phyloP scores from a whole-genome alignment of 2,329 filamentous ascomycete genomes.

The Akanthomyces dipterigenus region DNA sequence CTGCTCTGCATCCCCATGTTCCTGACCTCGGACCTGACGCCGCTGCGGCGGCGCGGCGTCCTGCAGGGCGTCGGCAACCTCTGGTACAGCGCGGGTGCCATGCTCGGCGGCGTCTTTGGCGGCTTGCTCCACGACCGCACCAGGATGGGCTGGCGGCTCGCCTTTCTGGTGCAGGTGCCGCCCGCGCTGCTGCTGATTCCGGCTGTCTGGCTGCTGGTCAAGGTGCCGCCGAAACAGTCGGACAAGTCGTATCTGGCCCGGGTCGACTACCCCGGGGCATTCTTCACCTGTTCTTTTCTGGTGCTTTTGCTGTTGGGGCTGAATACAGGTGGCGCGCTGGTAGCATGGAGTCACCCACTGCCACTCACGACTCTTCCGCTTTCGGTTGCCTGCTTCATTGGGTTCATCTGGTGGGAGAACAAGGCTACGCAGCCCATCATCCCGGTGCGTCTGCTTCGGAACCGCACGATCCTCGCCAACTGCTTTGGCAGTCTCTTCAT shows the following conservation, averaged over 20 bases:
- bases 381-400: conserved; percentile 51
- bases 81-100: background rate
- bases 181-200: background rate
- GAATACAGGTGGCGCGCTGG: conserved; percentile 74
- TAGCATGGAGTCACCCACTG: conserved; percentile 76
- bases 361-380: conserved; percentile 65
- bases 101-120: background rate
- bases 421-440: conserved; percentile 71
- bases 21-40: background rate
- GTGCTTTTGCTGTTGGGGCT: conserved; percentile 70
- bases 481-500: conserved; percentile 71
- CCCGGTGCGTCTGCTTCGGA: conserved; percentile 67
- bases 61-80: background rate
- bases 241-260: conserved; percentile 63
- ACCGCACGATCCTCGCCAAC: conserved; percentile 67
- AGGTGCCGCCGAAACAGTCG: conserved; percentile 66
- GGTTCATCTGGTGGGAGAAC: conserved; percentile 68
- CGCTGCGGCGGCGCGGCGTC: background rate
- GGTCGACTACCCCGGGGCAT: conserved; percentile 72
- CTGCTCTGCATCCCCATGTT: background rate
- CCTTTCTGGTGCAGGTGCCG: background rate
- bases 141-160: background rate
- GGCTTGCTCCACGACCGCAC: background rate
- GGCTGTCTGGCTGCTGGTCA: conserved; percentile 56
- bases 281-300: conserved; percentile 58